Evolutionary conservation across 169 alveolate genomes (phyloP), one percentile per base, ranked within the genome.

Genomic region (Fabrea salina): DNA sequence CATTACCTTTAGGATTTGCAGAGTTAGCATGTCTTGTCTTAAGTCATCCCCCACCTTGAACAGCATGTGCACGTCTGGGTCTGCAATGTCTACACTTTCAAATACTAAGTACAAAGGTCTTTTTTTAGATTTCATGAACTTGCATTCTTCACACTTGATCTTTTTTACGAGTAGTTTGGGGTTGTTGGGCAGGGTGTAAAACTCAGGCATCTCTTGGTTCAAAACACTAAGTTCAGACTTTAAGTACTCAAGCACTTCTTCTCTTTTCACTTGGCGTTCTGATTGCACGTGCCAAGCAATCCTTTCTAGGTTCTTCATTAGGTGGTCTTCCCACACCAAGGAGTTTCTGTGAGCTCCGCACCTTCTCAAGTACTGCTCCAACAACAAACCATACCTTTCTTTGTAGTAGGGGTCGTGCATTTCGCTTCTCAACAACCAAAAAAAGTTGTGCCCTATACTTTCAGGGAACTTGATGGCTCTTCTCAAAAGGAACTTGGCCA

Each of bases 21-120:
- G 64, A 3, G 93, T 90, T 16, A 92, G 87, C 13, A 88, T 83
- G 78, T 92, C 96, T 83, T 89, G 76, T 66, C 95, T 84, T 11
- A 92, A 67, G 61, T 92, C 96, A 88, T 92, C 96, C 67, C 96
- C 96, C 64, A 84, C 84, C 78, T 92, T 92, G 79, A 88, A 92
- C 50, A 92, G 71, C 19, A 92, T 76, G 27, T 25, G 43, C 4
- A 27, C 19, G 50, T 77, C 57, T 59, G 79, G 79, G 44, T 79
- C 83, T 39, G 61, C 80, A 16, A 79, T 74, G 68, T 87, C 95
- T 16, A 86, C 86, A 66, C 81, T 86, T 74, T 76, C 57, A 58
- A 89, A 79, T 5, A 56, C 86, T 6, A 92, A 33, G 85, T 87
- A 88, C 64, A 91, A 61, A 30, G 97, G 97, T 59, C 82, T 72